phyloP scores from a whole-genome alignment of 2,329 filamentous ascomycete genomes.

The Harringtonia aguacate region DNA sequence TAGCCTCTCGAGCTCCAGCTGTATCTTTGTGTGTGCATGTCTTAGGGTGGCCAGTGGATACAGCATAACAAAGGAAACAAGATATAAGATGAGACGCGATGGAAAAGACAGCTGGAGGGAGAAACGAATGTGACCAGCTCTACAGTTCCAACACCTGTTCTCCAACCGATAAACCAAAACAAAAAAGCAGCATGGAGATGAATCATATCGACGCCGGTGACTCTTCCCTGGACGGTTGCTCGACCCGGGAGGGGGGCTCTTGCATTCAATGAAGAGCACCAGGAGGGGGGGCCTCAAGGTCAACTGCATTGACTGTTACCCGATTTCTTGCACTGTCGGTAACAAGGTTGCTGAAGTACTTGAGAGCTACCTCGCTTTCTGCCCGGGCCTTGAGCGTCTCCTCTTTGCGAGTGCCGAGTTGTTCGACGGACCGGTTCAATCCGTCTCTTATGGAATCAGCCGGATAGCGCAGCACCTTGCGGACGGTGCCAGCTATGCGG shows the following conservation, averaged over 20 bases:
- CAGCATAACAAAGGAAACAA: background rate
- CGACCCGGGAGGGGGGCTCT: too few species aligned
- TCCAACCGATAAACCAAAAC: background rate
- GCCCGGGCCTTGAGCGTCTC: slow-evolving; percentile 71
- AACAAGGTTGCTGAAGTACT: slow-evolving; percentile 84
- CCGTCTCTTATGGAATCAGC: slow-evolving; percentile 77
- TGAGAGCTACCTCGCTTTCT: slow-evolving; percentile 78
- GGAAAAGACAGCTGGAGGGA: slow-evolving; percentile 10
- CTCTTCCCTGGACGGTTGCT: too few species aligned
- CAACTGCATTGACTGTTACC: slow-evolving; percentile 36
- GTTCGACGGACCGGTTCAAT: slow-evolving; percentile 75
- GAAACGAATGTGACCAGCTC: background rate
- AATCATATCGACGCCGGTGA: background rate
- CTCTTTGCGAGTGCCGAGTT: slow-evolving; percentile 66
- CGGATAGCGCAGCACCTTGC: slow-evolving; percentile 79
- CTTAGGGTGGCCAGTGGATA: too few species aligned
- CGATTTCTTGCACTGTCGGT: slow-evolving; percentile 48
- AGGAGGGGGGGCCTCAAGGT: slow-evolving; percentile 31
- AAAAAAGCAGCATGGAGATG: background rate
- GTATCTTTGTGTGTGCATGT: too few species aligned
- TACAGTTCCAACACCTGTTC: background rate
- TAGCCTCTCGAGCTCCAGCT: too few species aligned
- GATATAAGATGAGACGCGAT: slow-evolving; percentile 2
- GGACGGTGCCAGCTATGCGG: slow-evolving; percentile 76
- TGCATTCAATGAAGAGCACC: slow-evolving; percentile 1